A percentile compares a stretch with the other conserved stretches of the same genome.
phyloP scores from a whole-genome alignment of 2,329 filamentous ascomycete species.

The Fusarium nisikadoi region DNA sequence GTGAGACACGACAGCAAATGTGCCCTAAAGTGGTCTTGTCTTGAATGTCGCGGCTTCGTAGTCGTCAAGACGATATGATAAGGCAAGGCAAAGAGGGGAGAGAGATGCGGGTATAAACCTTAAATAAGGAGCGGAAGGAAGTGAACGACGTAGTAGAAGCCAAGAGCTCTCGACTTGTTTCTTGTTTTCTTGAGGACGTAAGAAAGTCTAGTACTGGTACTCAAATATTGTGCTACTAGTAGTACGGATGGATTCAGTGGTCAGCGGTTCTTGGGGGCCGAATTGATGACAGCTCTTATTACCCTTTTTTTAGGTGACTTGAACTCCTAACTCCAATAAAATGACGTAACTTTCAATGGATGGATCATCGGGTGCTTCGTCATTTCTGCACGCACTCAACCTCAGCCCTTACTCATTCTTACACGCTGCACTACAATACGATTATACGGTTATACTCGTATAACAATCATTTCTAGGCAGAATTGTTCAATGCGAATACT shows the following conservation, averaged over 20 bases:
- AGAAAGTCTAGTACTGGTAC: neutral
- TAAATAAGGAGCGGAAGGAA: neutral
- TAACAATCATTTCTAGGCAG: neutral
- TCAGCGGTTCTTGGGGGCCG: slow-evolving; percentile 5
- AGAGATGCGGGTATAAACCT: neutral
- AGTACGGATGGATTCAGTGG: neutral
- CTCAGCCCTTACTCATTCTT: neutral
- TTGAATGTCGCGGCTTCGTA: neutral
- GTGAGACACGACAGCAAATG: slow-evolving; percentile 16
- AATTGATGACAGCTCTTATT: slow-evolving; percentile 12
- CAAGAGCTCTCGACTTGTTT: slow-evolving; percentile 32
- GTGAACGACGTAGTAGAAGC: slow-evolving; percentile 18
- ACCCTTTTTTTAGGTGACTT: neutral
- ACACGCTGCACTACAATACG: neutral
- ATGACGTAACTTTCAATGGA: slow-evolving; percentile 22
- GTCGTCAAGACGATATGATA: slow-evolving; percentile 9
- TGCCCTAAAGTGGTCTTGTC: slow-evolving; percentile 3
- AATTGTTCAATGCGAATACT: neutral
- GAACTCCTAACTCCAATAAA: slow-evolving; percentile 21
- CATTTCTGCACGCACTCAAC: slow-evolving; percentile 27
- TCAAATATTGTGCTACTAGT: neutral
- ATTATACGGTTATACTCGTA: neutral
- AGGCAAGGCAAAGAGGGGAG: neutral
- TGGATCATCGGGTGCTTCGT: slow-evolving; percentile 12
- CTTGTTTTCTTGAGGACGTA: neutral